phyloP scores from a whole-genome alignment of 257 asterid species.

The Solanum sitiens region DNA sequence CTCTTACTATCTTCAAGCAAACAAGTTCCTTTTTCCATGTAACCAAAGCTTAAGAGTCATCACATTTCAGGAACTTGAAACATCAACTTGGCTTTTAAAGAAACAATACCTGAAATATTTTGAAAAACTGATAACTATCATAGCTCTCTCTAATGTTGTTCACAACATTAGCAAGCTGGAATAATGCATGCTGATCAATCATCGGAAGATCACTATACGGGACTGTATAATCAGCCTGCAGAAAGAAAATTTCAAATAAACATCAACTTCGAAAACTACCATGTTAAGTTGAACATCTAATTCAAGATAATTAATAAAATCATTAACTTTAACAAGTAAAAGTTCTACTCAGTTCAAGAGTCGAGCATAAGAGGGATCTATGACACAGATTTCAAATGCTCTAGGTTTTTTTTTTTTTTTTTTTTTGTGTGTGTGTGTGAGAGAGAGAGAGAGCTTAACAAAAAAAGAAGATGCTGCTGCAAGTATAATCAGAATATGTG shows the following conservation, averaged over 20 bases:
- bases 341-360: not conserved
- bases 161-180: constrained; percentile 73
- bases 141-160: constrained; percentile 78
- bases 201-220: constrained; percentile 70
- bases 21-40: not conserved
- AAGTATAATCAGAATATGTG: not conserved
- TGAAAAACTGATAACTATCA: constrained; percentile 83
- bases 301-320: not conserved
- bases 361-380: not conserved
- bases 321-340: not conserved
- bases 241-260: constrained; percentile 1
- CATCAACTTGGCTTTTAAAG: not conserved
- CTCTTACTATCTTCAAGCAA: not conserved
- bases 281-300: not conserved
- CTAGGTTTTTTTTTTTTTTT: not conserved
- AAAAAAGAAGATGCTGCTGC: not conserved
- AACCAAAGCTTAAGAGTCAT: not conserved
- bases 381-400: not conserved
- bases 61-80: not conserved
- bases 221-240: constrained; percentile 66
- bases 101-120: constrained; percentile 72
- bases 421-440: not conserved
- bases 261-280: not conserved
- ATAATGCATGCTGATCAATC: constrained; percentile 83
- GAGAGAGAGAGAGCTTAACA: not conserved